phyloP scores from a whole-genome alignment of 1,139 yeast species.

The Geotrichum bryndzae region DNA sequence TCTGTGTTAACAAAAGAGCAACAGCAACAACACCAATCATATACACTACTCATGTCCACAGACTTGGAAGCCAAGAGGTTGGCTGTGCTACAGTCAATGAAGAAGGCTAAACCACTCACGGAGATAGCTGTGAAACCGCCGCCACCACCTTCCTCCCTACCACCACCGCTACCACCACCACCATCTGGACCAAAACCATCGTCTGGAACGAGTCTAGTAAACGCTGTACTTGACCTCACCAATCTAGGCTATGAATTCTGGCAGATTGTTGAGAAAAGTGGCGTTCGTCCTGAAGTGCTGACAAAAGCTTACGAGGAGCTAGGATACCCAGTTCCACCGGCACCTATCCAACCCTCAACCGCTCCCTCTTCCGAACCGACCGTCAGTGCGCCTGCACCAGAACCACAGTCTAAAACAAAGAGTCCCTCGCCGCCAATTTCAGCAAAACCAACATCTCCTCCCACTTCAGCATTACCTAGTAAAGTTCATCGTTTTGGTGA shows the following conservation, averaged over 20 bases:
- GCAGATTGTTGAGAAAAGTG: slow-evolving; percentile 5
- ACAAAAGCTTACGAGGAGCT: not conserved
- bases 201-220: not conserved
- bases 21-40: not conserved
- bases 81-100: slow-evolving; percentile 12
- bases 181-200: not conserved
- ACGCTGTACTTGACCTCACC: slow-evolving; percentile 6
- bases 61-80: slow-evolving; percentile 16
- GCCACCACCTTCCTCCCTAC: not conserved
- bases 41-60: not conserved
- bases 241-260: slow-evolving; percentile 6
- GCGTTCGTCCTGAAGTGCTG: slow-evolving; percentile 2
- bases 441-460: not conserved
- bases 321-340: slow-evolving; percentile 5
- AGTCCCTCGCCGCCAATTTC: not conserved
- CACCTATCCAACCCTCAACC: not conserved
- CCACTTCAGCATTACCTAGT: not conserved
- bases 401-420: not conserved
- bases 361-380: not conserved
- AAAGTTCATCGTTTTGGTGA: slow-evolving; percentile 10
- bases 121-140: not conserved
- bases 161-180: not conserved
- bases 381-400: not conserved
- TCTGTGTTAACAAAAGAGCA: not conserved
- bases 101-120: not conserved